Evolutionary conservation across 257 asterid species (phyloP).

Genomic region (Solanum bukasovii): DNA sequence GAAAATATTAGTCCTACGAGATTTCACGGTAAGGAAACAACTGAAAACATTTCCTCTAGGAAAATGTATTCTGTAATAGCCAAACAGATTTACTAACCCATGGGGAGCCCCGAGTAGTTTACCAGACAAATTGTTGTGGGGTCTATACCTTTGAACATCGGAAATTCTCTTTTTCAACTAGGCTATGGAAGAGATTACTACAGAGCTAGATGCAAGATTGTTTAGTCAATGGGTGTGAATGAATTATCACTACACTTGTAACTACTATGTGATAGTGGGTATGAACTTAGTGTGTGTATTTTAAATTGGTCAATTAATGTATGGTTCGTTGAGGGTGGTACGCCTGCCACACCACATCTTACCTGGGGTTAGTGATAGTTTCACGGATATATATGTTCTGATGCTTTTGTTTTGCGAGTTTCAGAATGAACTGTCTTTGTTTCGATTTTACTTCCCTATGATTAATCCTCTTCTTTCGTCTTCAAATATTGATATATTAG

Average conservation of each 20-base stretch:
- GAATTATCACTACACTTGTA: background rate
- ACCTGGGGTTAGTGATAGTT: background rate
- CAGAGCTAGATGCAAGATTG: background rate
- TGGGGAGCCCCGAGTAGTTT: background rate
- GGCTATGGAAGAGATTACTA: background rate
- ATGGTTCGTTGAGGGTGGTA: background rate
- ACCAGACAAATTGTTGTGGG: background rate
- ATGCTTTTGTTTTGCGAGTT: background rate
- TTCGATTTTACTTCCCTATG: background rate
- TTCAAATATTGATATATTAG: background rate
- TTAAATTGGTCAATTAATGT: background rate
- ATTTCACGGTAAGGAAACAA: background rate
- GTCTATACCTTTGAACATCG: background rate
- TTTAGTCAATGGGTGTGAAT: background rate
- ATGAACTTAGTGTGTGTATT: background rate
- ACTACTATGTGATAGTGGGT: background rate
- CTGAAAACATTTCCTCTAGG: background rate
- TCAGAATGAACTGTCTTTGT: background rate
- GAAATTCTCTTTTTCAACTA: background rate
- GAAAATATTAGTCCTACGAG: background rate
- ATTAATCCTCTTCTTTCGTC: background rate
- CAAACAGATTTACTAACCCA: background rate
- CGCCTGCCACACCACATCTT: background rate
- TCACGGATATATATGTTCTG: background rate
- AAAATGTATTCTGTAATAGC: background rate